A percentile compares a stretch with the other conserved stretches of the same genome.
Conservation (phyloP, 805 yeast genomes). For the Ogataea polymorpha region DNA sequence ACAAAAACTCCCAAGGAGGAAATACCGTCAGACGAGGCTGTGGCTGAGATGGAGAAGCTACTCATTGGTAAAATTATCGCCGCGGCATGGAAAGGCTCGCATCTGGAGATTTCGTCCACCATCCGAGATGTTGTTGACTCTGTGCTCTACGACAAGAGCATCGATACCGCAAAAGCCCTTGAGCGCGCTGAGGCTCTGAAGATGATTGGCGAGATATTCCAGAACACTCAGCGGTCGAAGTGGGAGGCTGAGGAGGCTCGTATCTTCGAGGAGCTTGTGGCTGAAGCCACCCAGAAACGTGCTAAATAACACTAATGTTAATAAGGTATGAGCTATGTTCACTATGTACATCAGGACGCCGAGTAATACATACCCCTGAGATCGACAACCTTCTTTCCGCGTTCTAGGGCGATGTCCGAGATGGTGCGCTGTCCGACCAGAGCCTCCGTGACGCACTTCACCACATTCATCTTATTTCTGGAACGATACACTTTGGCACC, state of each 20-base stretch:
- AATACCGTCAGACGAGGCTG: conserved; percentile 50
- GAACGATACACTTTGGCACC: conserved; percentile 90
- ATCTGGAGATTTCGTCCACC: conserved; percentile 79
- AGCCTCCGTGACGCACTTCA: conserved; percentile 86
- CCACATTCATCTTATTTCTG: conserved; percentile 92
- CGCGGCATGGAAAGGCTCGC: conserved; percentile 94
- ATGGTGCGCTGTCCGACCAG: conserved; percentile 72
- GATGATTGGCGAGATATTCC: conserved; percentile 68
- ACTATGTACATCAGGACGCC: conserved; percentile 21
- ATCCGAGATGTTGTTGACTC: conserved; percentile 77
- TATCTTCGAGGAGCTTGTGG: conserved; percentile 87
- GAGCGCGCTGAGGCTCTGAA: conserved; percentile 78
- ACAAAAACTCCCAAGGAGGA: conserved; percentile 16
- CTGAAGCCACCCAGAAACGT: conserved; percentile 71
- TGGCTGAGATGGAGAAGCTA: conserved; percentile 73
- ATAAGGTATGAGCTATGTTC: conserved; percentile 17
- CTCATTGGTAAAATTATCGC: conserved; percentile 88
- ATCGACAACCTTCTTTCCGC: conserved; percentile 95
- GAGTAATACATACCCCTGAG: conserved; percentile 82
- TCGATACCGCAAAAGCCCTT: conserved; percentile 58
- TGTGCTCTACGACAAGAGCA: conserved; percentile 65
- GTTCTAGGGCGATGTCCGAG: conserved; percentile 82
- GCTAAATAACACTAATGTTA: conserved; percentile 39
- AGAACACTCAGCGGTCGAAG: conserved; percentile 63
- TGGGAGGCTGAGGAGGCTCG: conserved; percentile 93